Evolutionary conservation across 345 rosid species (phyloP), one percentile per base, ranked within the genome.

Genomic region (Aethionema arabicum): DNA sequence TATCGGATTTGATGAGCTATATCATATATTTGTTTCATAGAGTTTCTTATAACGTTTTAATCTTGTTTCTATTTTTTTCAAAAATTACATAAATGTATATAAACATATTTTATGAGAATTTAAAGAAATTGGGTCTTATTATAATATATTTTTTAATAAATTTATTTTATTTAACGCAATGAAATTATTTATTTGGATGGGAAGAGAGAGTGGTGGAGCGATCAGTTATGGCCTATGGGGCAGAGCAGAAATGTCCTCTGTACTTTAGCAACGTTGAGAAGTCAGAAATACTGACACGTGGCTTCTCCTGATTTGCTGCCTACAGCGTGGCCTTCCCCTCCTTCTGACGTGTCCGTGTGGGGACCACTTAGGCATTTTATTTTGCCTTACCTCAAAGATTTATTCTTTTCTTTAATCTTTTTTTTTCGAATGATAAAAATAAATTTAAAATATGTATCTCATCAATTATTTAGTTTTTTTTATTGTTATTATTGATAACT

Each of bases 261-360:
- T 21, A 40, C 10, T 12, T 4, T 3, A 40, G 44, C 44, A 40
- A 12, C 44, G 44, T 40, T 11, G 27, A 40, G n/a, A 40, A 40
- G 44, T 40, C 8, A 40, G 44, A 21, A 38, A 54, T 37, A 4
- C 1, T 4, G 32, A 59, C 40, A 29, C 16, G 64, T 59, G 47
- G 11, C 5, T 9, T 2, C 1, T 0, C 3, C 0, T 43, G 6
- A 45, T 39, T 48, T 31, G 58, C 9, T 11, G 0, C 9, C 6
- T 7, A 14, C 40, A 50, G 32, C 49, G 30, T 49, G 31, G 29
- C 56, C 13, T 27, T 35, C 7, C 8, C 45, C 32, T 40, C 4
- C 2, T 5, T 14, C 37, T 57, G 62, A 57, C 63, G 52, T 59
- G 64, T 59, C 6, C 14, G 10, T 4, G 4, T 46, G 35, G 51